Conservation (phyloP, 2,329 filamentous ascomycete genomes). For the Leptographium procerum region DNA sequence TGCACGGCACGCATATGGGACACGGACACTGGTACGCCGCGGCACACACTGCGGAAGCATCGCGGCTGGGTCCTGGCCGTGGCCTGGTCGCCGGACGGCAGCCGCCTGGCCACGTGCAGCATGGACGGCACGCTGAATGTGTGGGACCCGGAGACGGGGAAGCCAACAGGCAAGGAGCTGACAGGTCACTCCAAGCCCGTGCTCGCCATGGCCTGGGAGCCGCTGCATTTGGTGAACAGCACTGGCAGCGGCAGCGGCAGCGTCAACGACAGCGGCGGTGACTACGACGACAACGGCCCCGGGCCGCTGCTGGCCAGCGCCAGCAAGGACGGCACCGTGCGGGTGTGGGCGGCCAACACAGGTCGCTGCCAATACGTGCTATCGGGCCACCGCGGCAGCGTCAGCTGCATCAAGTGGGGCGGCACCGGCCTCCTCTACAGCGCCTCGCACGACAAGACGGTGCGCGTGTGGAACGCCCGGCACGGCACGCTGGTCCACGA, state of each 20-base stretch:
- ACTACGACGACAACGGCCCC: constrained; percentile 33
- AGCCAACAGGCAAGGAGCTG: constrained; percentile 56
- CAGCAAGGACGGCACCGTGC: constrained; percentile 79
- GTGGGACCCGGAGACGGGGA: constrained; percentile 78
- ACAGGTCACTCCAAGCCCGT: constrained; percentile 88
- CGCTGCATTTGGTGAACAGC: constrained; percentile 62
- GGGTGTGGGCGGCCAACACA: constrained; percentile 75
- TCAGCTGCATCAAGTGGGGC: constrained; percentile 90
- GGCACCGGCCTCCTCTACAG: constrained; percentile 79
- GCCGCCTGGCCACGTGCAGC: constrained; percentile 73
- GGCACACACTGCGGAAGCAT: constrained; percentile 77
- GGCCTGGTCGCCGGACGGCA: constrained; percentile 75
- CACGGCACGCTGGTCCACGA: constrained; percentile 73
- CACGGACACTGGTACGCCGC: constrained; percentile 81
- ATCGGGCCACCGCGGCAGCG: constrained; percentile 76
- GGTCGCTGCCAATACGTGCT: constrained; percentile 72
- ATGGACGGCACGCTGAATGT: constrained; percentile 89
- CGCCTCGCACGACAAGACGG: constrained; percentile 79
- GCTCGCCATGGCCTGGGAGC: constrained; percentile 82
- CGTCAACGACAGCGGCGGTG: background rate
- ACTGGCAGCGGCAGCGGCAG: background rate
- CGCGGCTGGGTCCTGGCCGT: constrained; percentile 83
- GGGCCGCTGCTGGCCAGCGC: constrained; percentile 72
- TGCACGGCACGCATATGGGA: constrained; percentile 90
- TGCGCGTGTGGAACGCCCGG: constrained; percentile 78